A percentile compares a stretch with the other conserved stretches of the same genome.
Conservation (phyloP, 148 eudicot genomes). For the Persicaria maculosa region DNA sequence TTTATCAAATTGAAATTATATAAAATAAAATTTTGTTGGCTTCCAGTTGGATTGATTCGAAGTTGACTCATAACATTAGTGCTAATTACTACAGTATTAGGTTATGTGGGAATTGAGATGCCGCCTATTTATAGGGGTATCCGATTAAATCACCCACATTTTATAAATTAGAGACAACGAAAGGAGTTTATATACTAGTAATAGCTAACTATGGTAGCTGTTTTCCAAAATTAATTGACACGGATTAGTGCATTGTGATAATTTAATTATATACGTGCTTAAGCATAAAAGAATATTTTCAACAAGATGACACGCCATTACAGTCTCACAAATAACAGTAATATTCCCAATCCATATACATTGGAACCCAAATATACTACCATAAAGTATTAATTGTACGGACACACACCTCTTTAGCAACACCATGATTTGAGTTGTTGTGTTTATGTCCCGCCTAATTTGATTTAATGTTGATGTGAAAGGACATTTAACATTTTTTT, state of each 20-base stretch:
- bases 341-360: background rate
- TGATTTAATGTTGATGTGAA: background rate
- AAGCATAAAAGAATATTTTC: background rate
- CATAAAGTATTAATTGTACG: background rate
- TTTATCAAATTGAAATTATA: too few species aligned
- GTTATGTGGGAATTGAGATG: background rate
- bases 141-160: background rate
- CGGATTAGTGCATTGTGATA: background rate
- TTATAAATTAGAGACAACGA: background rate
- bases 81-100: background rate
- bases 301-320: background rate
- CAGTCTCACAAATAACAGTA: background rate
- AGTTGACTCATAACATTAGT: conserved; percentile 4
- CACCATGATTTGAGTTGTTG: background rate
- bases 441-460: background rate
- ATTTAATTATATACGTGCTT: background rate
- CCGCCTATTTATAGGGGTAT: background rate
- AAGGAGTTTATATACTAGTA: background rate
- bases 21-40: background rate
- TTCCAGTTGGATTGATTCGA: conserved; percentile 7
- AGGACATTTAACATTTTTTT: background rate
- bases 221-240: background rate
- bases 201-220: background rate
- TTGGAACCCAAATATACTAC: conserved; percentile 6
- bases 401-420: conserved; percentile 3